Base-by-base conservation (phyloP, 1,139 yeast species). In the Entelexis paramagnoliae region DNA sequence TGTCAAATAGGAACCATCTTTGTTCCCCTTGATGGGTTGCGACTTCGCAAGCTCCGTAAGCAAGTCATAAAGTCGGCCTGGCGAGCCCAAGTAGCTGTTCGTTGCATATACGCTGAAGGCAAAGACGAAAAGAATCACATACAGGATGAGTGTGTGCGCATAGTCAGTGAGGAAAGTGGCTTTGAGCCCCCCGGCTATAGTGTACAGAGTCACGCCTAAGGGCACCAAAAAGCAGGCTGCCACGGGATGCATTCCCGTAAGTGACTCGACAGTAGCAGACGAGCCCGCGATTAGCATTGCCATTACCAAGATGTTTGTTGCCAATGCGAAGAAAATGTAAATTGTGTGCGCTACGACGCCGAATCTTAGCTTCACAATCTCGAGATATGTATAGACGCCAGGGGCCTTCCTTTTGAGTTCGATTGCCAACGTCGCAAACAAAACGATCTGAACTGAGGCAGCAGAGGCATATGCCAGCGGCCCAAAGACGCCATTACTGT, bases 121-220 rank as follows among this genome's bases (percentile, higher is more conserved):
- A 60, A 66, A 71, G 57, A 59, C 55, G 52, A 60, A 63, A 46
- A 68, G 64, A 51, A 75, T 67, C 46, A 72, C 64, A 54, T 73
- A 67, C 42, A 76, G 66, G 51, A 75, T 68, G 46, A 75, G 69
- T 0, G 80, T 87, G 68, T 87, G 95, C 52, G 80, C 78, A 64
- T 83, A 88, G 66, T 87, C 96, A 8, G 95, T 86, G 62, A 87
- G 71, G 67, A 87, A 85, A 4, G 95, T 87, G 26, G 96, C 94
- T 66, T 83, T 86, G 62, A 88, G 77, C 62, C 96, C 96, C 56
- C 96, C 96, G 60, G 84, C 83, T 52, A 86, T 68, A 3, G 95
- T 87, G 68, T 86, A 87, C 43, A 84, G 68, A 38, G 85, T 80
- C 46, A 85, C 94, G 58, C 95, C 94, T 29, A 87, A 69, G 2